These are phyloP conservation scores for Dillenia turbinata DNA, from an alignment of 164 flowering plant species.

Conservation along the genomic window DNA sequence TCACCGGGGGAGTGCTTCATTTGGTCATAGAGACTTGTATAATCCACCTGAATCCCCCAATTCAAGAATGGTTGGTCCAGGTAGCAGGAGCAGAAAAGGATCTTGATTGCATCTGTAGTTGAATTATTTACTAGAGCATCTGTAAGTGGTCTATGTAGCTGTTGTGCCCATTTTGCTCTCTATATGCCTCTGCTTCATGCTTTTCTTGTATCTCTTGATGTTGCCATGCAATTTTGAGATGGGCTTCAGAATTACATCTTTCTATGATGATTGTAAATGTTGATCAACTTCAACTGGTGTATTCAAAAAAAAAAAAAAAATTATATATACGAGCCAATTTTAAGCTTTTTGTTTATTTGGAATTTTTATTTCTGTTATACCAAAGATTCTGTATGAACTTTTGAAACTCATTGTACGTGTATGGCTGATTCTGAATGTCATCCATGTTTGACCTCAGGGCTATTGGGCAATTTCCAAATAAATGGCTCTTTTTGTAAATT, in stretches of 20 bases:
- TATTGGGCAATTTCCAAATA: too few species aligned
- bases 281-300: background rate
- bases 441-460: too few species aligned
- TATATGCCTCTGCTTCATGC: background rate
- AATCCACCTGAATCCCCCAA: slow-evolving; percentile 25
- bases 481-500: too few species aligned
- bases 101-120: slow-evolving; percentile 11
- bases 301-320: too few species aligned
- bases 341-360: too few species aligned
- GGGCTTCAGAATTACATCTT: slow-evolving; percentile 13
- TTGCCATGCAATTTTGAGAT: slow-evolving; percentile 14
- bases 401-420: too few species aligned
- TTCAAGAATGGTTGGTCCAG: slow-evolving; percentile 29
- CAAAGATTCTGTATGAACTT: too few species aligned
- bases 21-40: slow-evolving; percentile 39
- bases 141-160: slow-evolving; percentile 9
- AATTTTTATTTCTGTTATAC: too few species aligned
- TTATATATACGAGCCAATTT: too few species aligned
- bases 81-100: slow-evolving; percentile 51
- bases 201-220: slow-evolving; percentile 10
- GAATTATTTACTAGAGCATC: background rate
- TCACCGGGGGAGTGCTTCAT: slow-evolving; percentile 37
- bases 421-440: too few species aligned
- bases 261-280: slow-evolving; percentile 13
- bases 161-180: background rate